phyloP scores from a whole-genome alignment of 257 asterid species.

The Gentiana dahurica region DNA sequence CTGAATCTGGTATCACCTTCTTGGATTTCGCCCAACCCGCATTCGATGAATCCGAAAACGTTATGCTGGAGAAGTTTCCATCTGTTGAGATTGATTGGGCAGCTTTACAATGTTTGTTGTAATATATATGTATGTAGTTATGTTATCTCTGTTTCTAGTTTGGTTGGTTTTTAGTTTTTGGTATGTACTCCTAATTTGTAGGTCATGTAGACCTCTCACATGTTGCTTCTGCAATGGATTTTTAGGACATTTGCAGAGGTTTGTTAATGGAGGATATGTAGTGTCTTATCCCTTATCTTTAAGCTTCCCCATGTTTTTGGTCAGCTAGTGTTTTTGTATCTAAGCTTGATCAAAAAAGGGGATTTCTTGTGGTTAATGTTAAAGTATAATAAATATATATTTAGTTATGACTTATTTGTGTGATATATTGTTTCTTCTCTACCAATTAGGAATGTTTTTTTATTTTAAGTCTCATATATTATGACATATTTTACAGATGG shows the following conservation, averaged over 20 bases:
- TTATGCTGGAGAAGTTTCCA: slow-evolving; percentile 55
- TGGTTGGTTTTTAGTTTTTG: background rate
- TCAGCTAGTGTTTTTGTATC: slow-evolving; percentile 56
- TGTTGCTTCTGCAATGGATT: slow-evolving; percentile 59
- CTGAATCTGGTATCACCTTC: slow-evolving; percentile 40
- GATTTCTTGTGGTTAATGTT: slow-evolving; percentile 6
- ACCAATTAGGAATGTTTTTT: too few relatives aligned
- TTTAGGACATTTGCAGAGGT: slow-evolving; percentile 70
- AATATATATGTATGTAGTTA: background rate
- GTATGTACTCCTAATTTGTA: background rate
- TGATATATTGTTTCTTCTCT: too few relatives aligned
- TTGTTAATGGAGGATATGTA: slow-evolving; percentile 3
- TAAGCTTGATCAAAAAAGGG: slow-evolving; percentile 33
- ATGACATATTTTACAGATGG: too few relatives aligned
- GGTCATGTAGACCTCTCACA: slow-evolving; percentile 1
- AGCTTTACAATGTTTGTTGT: slow-evolving; percentile 21
- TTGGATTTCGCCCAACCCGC: slow-evolving; percentile 35
- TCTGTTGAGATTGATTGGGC: slow-evolving; percentile 98
- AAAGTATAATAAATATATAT: too few relatives aligned
- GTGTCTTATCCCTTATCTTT: slow-evolving; percentile 1
- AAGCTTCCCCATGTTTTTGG: slow-evolving; percentile 20
- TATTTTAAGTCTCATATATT: too few relatives aligned
- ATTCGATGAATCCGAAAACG: slow-evolving; percentile 28
- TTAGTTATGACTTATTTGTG: too few relatives aligned
- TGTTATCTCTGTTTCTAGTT: background rate